Percentiles rank a stretch among this genome's conserved stretches.
These are phyloP conservation scores for Zostera marina DNA, from an alignment of 116 monocot genomes.

Conservation along the genomic window DNA sequence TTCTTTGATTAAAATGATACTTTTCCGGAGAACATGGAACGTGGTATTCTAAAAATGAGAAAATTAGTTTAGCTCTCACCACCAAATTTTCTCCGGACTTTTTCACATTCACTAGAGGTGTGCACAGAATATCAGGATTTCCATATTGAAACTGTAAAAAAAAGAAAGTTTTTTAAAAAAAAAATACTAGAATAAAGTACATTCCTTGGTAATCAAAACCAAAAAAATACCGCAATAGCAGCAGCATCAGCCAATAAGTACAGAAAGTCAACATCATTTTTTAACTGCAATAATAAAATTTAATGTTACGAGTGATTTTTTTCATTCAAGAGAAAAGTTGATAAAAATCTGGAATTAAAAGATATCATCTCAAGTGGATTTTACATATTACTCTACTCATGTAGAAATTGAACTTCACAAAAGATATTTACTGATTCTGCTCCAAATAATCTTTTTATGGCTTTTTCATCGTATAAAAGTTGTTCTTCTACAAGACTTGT, in stretches of 20 bases:
- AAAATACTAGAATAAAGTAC: background rate
- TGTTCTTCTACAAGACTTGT: slow-evolving; percentile 60
- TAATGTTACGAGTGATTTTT: no score
- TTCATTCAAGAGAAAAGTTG: no score
- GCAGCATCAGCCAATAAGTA: slow-evolving; percentile 91
- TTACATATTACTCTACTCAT: background rate
- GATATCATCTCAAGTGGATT: background rate
- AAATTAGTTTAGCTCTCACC: slow-evolving; percentile 28
- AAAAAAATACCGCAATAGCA: slow-evolving; percentile 52
- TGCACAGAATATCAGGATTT: slow-evolving; percentile 76
- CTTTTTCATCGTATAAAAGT: slow-evolving; percentile 32
- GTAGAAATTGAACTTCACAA: background rate
- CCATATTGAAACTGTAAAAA: slow-evolving; percentile 84
- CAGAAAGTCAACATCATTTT: slow-evolving; percentile 80
- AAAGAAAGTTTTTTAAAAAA: background rate
- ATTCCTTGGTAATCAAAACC: background rate
- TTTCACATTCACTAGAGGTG: slow-evolving; percentile 67
- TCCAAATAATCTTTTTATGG: slow-evolving; percentile 67
- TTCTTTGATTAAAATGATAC: no score
- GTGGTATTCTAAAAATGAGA: no score
- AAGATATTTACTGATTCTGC: slow-evolving; percentile 37
- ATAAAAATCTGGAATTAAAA: background rate
- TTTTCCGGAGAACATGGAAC: no score
- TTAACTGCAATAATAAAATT: slow-evolving; percentile 37
- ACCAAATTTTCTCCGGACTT: slow-evolving; percentile 46